Percentiles rank a stretch among this genome's conserved stretches.
These are phyloP conservation scores for Gnomoniopsis smithogilvyi DNA, from an alignment of 2,329 filamentous ascomycete genomes.

Conservation along the genomic window DNA sequence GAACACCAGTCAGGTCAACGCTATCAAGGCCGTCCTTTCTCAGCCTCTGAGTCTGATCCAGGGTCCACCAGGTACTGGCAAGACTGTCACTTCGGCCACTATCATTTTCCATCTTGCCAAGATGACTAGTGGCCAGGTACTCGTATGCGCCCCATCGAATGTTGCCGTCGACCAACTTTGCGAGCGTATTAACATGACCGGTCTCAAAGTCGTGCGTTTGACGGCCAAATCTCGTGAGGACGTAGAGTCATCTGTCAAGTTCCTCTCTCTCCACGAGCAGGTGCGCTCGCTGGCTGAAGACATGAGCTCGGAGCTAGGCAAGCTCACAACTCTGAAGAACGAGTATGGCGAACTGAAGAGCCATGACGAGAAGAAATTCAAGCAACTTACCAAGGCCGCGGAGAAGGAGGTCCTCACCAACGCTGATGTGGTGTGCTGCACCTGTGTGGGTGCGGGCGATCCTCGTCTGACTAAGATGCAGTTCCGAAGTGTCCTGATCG, in stretches of 20 bases:
- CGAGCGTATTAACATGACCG: constrained; percentile 91
- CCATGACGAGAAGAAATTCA: constrained; percentile 98
- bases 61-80: constrained; percentile 93
- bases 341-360: constrained; percentile 90
- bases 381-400: constrained; percentile 87
- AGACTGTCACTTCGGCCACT: constrained; percentile 97
- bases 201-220: constrained; percentile 92
- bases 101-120: constrained; percentile 98
- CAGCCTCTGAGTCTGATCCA: constrained; percentile 95
- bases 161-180: constrained; percentile 98
- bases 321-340: constrained; percentile 87
- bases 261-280: constrained; percentile 92
- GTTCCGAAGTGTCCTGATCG: constrained; percentile 95
- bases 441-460: constrained; percentile 94
- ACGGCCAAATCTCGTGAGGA: constrained; percentile 99
- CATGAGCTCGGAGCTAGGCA: constrained; percentile 88
- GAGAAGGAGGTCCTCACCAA: constrained; percentile 94
- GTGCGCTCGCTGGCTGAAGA: constrained; percentile 82
- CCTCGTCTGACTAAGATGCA: constrained; percentile 95
- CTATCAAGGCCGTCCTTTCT: constrained; percentile 91
- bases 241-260: constrained; percentile 96
- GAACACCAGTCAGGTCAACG: constrained; percentile 92
- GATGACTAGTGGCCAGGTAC: constrained; percentile 88
- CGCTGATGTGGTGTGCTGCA: constrained; percentile 98
- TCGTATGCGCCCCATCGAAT: constrained; percentile 97